Evolutionary conservation across 2,329 filamentous ascomycete species (phyloP).

Genomic region (Alternaria arborescens): DNA sequence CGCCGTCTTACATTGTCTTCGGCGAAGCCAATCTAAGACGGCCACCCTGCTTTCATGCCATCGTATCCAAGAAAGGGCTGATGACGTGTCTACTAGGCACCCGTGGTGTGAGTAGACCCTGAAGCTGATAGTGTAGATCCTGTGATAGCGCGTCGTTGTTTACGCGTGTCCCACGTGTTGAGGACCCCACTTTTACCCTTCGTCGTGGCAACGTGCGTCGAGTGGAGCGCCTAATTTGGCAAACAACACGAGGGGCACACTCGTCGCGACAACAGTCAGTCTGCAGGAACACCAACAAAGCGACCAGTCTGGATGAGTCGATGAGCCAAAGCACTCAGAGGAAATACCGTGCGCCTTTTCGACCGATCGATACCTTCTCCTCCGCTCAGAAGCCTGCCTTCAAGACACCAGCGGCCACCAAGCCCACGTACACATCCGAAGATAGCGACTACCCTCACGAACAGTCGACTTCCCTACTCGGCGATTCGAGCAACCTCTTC

Average conservation of each 20-base stretch:
- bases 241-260: slow-evolving; percentile 16
- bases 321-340: slow-evolving; percentile 38
- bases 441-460: slow-evolving; percentile 15
- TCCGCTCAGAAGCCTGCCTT: slow-evolving; percentile 46
- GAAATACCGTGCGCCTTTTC: slow-evolving; percentile 45
- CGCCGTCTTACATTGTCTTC: background rate
- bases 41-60: too few relatives aligned
- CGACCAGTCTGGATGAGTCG: slow-evolving; percentile 3
- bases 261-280: background rate
- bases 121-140: background rate
- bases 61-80: too few relatives aligned
- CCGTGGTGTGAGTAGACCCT: background rate
- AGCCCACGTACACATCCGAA: slow-evolving; percentile 9
- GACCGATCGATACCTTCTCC: slow-evolving; percentile 45
- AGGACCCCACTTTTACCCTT: slow-evolving; percentile 6
- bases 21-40: background rate
- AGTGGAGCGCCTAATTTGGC: slow-evolving; percentile 8
- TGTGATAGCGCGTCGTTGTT: slow-evolving; percentile 17
- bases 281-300: background rate
- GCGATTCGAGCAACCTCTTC: slow-evolving; percentile 49
- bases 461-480: slow-evolving; percentile 29
- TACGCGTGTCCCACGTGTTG: slow-evolving; percentile 16
- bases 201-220: slow-evolving; percentile 17
- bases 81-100: background rate
- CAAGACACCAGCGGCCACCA: slow-evolving; percentile 14